Evolutionary conservation across 2,329 filamentous ascomycete species (phyloP).

Genomic region (Ceratocystis alfenasii): DNA sequence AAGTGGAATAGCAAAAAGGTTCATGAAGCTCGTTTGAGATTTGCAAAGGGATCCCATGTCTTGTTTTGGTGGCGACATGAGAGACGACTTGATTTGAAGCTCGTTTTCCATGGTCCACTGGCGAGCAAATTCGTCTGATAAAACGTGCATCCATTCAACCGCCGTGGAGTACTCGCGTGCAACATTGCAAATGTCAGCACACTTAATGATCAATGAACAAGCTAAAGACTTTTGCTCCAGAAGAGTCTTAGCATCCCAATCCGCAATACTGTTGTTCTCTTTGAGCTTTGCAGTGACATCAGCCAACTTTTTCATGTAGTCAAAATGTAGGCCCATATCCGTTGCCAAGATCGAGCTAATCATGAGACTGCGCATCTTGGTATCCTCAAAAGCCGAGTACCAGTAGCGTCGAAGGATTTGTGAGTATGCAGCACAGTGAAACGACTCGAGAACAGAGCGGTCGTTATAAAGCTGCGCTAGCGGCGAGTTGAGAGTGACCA

Average conservation of each 20-base stretch:
- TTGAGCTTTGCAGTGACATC: conserved; percentile 67
- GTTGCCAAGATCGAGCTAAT: conserved; percentile 96
- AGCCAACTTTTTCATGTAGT: conserved; percentile 86
- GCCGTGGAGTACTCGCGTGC: conserved; percentile 75
- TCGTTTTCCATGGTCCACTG: conserved; percentile 87
- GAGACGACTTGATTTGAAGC: conserved; percentile 72
- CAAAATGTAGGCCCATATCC: conserved; percentile 93
- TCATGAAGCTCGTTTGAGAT: conserved; percentile 93
- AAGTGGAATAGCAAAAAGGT: conserved; percentile 81
- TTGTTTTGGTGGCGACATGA: conserved; percentile 74
- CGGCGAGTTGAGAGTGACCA: conserved; percentile 82
- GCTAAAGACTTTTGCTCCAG: conserved; percentile 67
- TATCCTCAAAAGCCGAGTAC: conserved; percentile 68
- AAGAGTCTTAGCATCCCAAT: conserved; percentile 63
- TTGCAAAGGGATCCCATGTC: conserved; percentile 73
- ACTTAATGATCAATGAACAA: conserved; percentile 93
- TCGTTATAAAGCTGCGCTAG: conserved; percentile 95
- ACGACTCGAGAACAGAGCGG: conserved; percentile 89
- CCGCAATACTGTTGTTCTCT: conserved; percentile 52
- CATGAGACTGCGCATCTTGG: conserved; percentile 74
- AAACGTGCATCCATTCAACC: conserved; percentile 76
- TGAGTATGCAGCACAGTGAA: conserved; percentile 93
- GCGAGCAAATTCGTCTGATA: conserved; percentile 91
- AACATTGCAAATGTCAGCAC: conserved; percentile 97
- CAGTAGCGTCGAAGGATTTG: conserved; percentile 89